Percentiles rank a stretch among this genome's conserved stretches.
Evolutionary conservation across 495 filamentous ascomycete genomes (phyloP).

Genomic region (Neurospora tetraspora): DNA sequence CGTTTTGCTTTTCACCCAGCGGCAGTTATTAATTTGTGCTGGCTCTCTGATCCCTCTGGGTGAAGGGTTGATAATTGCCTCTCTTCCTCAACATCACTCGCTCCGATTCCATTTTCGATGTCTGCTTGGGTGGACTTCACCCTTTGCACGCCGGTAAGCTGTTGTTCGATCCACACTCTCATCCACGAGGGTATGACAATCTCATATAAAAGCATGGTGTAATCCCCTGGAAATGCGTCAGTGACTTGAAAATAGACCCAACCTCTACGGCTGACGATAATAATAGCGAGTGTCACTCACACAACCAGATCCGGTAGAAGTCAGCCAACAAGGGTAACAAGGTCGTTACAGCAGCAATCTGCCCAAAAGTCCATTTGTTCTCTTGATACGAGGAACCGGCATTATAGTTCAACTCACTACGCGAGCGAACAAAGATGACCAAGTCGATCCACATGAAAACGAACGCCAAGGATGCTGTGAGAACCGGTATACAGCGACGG

Average conservation of each 20-base stretch:
- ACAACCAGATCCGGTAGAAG: slow-evolving; percentile 1
- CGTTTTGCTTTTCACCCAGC: background rate
- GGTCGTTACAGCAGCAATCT: background rate
- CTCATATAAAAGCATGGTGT: background rate
- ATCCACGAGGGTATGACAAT: background rate
- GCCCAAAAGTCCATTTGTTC: background rate
- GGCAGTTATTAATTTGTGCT: background rate
- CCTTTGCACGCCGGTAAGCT: background rate
- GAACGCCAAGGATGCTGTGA: background rate
- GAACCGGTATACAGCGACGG: background rate
- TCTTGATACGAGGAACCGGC: background rate
- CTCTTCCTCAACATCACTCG: background rate
- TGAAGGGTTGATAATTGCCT: background rate
- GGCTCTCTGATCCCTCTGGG: background rate
- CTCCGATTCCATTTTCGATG: background rate
- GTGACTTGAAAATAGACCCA: background rate
- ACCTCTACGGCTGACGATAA: background rate
- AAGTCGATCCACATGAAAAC: background rate
- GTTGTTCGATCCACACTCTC: background rate
- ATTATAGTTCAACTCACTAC: background rate
- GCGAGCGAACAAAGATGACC: background rate
- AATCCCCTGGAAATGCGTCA: background rate
- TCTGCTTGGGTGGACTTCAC: background rate
- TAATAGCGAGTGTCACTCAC: background rate
- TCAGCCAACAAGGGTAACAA: background rate